These are phyloP conservation scores for Silybum marianum DNA, from an alignment of 129 eudicot genomes.

Conservation along the genomic window DNA sequence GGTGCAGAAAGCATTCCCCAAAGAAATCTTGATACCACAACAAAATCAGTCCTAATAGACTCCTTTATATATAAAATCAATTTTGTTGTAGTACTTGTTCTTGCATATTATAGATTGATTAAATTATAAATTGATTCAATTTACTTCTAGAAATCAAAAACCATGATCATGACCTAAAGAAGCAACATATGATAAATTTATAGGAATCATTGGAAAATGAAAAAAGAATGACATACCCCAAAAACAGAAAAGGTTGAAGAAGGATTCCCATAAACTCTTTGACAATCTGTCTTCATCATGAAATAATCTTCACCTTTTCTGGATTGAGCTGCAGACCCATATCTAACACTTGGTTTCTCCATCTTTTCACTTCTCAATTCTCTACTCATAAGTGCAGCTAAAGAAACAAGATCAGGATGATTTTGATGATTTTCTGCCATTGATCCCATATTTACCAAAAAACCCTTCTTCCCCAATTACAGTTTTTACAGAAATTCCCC, in stretches of 20 bases:
- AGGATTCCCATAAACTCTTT: conserved; percentile 58
- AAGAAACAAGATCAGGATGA: conserved; percentile 58
- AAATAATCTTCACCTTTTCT: conserved; percentile 84
- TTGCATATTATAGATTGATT: background rate
- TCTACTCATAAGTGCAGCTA: conserved; percentile 66
- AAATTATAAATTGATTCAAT: conserved; percentile 1
- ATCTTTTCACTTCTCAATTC: conserved; percentile 75
- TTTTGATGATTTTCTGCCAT: conserved; percentile 50
- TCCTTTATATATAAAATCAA: background rate
- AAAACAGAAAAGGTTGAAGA: conserved; percentile 70
- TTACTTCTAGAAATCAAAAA: background rate
- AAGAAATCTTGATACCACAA: background rate
- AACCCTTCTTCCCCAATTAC: background rate
- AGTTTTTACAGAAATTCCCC: background rate
- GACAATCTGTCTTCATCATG: conserved; percentile 74
- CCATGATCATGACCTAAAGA: background rate
- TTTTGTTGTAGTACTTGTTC: background rate
- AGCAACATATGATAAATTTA: background rate
- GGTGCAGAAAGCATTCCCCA: no score
- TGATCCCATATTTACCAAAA: conserved; percentile 52
- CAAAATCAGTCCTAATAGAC: background rate
- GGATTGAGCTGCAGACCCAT: conserved; percentile 72
- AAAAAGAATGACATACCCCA: conserved; percentile 51
- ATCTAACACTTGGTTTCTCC: conserved; percentile 68
- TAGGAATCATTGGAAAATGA: background rate